These are phyloP conservation scores for Trametes hirsuta DNA, from an alignment of 1,284 basidiomycete genomes.

Conservation along the genomic window DNA sequence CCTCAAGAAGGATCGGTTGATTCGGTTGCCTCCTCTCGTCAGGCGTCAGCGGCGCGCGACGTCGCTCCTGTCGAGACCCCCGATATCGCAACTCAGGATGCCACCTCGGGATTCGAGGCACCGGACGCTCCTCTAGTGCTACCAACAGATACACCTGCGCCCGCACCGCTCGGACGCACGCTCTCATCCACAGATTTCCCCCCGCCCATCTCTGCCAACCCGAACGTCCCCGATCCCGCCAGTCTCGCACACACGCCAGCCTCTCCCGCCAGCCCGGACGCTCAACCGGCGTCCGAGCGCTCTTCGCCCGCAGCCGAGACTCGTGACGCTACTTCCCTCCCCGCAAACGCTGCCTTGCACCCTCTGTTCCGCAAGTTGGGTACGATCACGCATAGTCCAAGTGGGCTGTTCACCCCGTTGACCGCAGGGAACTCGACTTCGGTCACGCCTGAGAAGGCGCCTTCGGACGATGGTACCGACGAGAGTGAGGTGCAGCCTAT, in stretches of 20 bases:
- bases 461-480: background rate
- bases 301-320: conserved; percentile 9
- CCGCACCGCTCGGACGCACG: conserved; percentile 2
- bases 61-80: background rate
- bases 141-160: background rate
- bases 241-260: conserved; percentile 29
- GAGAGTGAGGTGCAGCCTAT: background rate
- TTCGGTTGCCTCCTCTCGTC: background rate
- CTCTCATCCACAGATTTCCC: conserved; percentile 31
- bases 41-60: background rate
- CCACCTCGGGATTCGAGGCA: background rate
- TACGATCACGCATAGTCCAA: conserved; percentile 21
- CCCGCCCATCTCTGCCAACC: conserved; percentile 47
- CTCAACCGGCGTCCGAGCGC: background rate
- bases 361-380: conserved; percentile 14
- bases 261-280: conserved; percentile 5
- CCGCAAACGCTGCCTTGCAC: conserved; percentile 16
- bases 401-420: conserved; percentile 37
- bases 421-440: conserved; percentile 26
- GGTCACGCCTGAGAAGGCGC: conserved; percentile 15
- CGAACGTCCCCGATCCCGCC: conserved; percentile 44
- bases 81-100: background rate
- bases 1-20: background rate
- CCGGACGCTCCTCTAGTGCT: background rate
- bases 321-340: background rate